Base-by-base conservation (phyloP, 208 protist genomes). In the Trypanosomatidae sp. region DNA sequence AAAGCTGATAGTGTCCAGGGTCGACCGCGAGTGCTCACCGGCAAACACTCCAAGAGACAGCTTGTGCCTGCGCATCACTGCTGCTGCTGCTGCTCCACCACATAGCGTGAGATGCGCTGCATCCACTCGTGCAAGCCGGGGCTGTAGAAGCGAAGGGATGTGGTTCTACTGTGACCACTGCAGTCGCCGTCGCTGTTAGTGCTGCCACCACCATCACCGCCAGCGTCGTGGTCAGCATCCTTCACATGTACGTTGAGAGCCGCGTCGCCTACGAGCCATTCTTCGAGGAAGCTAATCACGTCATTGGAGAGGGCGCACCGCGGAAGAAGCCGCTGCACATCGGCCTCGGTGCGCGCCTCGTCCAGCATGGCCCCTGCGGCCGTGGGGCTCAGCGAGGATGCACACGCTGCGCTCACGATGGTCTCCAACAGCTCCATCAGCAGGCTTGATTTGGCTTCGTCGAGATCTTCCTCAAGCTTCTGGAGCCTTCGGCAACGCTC, bases 41-140 rank as follows among this genome's bases (percentile, higher is more conserved):
- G 33, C 58, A 43, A 12, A 62, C 33, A 62, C 28, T 36, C 58
- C 22, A 5, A 62, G n/a, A 3, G 43, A 50, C 39, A 28, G n/a
- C 47, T 7, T 36, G 64, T 22, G 44, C 28, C 4, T 50, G 64
- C 9, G 25, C 41, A 68, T 68, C 64, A 68, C 64, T 72, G 66
- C 53, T 65, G 70, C 59, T 80, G 76, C 55, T 81, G 82, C 67
- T 79, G 64, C 77, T 71, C 62, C n/a, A 73, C 67, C 52, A 88
- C 71, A 65, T 87, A 93, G 25, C 71, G 58, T 15, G 76, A 81
- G 25, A 95, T 64, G 30, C 87, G 84, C 10, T 72, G 41, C 84
- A 93, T 90, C 91, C 91, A 95, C 66, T 88, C 88, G 68, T 95
- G 84, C 62, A 95, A 33, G 7, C 85, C 87, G 47, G 87, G 80